phyloP scores from a whole-genome alignment of 2,329 filamentous ascomycete genomes.

The Trichoderma harzianum region DNA sequence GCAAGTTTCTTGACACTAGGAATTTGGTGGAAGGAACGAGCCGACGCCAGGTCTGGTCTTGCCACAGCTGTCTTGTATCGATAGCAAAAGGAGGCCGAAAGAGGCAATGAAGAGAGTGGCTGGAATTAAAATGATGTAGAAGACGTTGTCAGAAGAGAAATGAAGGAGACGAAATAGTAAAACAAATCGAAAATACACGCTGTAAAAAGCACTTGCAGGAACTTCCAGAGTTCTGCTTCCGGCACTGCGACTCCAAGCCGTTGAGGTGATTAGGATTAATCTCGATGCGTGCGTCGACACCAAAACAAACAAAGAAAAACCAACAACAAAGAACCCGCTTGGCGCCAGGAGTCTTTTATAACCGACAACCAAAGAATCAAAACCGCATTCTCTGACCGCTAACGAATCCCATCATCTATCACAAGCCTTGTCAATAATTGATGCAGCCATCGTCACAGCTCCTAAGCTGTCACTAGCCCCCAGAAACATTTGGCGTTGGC shows the following conservation, averaged over 20 bases:
- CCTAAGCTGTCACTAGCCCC: neutral
- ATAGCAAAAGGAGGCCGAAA: neutral
- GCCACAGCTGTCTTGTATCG: neutral
- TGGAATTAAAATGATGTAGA: neutral
- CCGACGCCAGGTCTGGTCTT: slow-evolving; percentile 8
- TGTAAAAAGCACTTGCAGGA: neutral
- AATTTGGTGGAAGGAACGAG: neutral
- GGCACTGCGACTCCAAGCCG: neutral
- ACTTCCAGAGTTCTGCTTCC: slow-evolving; percentile 17
- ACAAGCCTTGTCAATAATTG: neutral
- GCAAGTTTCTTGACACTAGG: neutral
- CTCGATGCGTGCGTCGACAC: neutral
- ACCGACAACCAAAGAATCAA: neutral
- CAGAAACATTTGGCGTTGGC: slow-evolving; percentile 12
- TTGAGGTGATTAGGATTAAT: neutral
- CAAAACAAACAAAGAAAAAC: neutral
- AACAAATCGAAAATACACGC: neutral
- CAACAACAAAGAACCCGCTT: neutral
- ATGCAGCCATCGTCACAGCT: slow-evolving; percentile 7
- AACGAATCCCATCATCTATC: slow-evolving; percentile 2
- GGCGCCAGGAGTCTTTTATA: slow-evolving; percentile 3
- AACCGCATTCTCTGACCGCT: slow-evolving; percentile 2
- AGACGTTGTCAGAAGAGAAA: neutral
- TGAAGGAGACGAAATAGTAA: neutral
- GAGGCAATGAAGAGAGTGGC: neutral